These are phyloP conservation scores for Syzygium jambos DNA, from an alignment of 345 rosid genomes.

Conservation along the genomic window DNA sequence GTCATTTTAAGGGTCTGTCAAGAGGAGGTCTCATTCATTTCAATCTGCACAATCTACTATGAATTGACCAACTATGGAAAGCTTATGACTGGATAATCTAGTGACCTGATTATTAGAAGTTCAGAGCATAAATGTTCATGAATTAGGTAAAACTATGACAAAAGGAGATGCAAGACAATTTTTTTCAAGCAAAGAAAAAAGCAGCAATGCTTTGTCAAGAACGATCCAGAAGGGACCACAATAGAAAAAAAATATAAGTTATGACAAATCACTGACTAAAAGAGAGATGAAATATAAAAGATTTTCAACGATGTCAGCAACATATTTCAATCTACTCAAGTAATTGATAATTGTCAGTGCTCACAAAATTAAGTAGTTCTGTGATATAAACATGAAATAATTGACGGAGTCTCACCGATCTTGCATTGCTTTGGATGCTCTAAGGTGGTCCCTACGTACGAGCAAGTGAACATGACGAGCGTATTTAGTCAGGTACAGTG, in stretches of 20 bases:
- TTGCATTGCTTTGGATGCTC: conserved; percentile 98
- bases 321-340: neutral
- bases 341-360: neutral
- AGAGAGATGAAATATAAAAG: neutral
- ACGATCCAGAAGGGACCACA: neutral
- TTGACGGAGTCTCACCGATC: conserved; percentile 62
- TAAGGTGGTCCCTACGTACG: conserved; percentile 73
- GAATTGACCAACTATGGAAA: neutral
- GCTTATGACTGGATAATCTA: neutral
- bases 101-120: neutral
- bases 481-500: conserved; percentile 84
- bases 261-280: neutral
- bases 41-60: neutral
- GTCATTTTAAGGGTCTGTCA: neutral
- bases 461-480: conserved; percentile 98
- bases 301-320: neutral
- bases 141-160: neutral
- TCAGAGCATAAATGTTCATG: neutral
- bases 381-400: neutral
- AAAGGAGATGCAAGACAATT: neutral
- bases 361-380: neutral
- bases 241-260: neutral
- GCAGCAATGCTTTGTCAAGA: neutral
- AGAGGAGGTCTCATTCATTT: neutral
- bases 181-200: neutral